Evolutionary conservation across 2,329 filamentous ascomycete species (phyloP).

Genomic region (Penicillium sumatraense): DNA sequence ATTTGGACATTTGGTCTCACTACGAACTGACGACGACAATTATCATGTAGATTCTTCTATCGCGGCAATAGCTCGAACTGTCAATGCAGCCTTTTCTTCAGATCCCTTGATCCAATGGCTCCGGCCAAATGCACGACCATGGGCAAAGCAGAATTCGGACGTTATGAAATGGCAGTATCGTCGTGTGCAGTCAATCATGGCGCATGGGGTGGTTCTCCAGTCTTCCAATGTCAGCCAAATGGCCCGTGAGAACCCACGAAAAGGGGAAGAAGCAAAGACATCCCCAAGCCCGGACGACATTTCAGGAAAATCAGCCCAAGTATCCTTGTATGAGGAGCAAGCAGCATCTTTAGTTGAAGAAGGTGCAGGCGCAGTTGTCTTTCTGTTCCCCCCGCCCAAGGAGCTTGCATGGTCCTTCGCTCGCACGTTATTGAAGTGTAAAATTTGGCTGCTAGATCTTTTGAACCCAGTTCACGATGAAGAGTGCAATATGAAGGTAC

Average conservation of each 20-base stretch:
- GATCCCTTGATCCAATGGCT: conserved; percentile 33
- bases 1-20: neutral
- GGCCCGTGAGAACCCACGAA: conserved; percentile 7
- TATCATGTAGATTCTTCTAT: conserved; percentile 17
- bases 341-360: neutral
- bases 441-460: conserved; percentile 22
- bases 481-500: conserved; percentile 20
- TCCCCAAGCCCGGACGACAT: neutral
- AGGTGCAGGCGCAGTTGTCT: conserved; percentile 24
- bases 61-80: conserved; percentile 21
- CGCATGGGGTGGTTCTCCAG: conserved; percentile 24
- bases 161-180: conserved; percentile 29
- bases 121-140: conserved; percentile 23
- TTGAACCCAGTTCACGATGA: conserved; percentile 17
- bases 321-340: neutral
- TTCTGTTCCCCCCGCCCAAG: conserved; percentile 25
- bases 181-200: conserved; percentile 25
- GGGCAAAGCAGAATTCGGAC: conserved; percentile 7
- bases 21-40: neutral
- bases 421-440: conserved; percentile 10
- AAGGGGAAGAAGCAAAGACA: neutral
- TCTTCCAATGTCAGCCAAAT: conserved; percentile 15
- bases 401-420: conserved; percentile 17
- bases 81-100: conserved; percentile 28
- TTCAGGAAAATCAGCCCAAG: neutral